Evolutionary conservation across 164 flowering plant genomes (phyloP), one percentile per base, ranked within the genome.

Genomic region (Berberis thunbergii): DNA sequence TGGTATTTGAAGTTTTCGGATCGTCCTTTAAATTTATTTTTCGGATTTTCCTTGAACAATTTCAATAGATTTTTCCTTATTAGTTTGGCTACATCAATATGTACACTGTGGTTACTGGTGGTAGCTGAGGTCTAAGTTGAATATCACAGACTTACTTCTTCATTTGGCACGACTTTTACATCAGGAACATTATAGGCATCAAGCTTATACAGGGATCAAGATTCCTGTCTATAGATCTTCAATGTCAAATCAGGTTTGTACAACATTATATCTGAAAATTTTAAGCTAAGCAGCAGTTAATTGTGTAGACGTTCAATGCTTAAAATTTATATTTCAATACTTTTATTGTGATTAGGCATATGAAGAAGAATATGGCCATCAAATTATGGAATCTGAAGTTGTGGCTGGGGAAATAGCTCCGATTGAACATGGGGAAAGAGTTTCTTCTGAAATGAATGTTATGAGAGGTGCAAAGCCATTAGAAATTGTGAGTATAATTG

Each of bases 1-100:
- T 84, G 87, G 92, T 86, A 83, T 64, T 26, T 26, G 26, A 26
- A 26, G 26, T 26, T 26, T 26, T 26, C 26, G 26, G 26, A 26
- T 26, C 26, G 26, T 26, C 26, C 26, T 59, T 2, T 40, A 43
- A 13, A 58, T 62, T 26, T 40, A 53, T 8, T 54, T 43, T 65
- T 50, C 12, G 6, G 49, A 26, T 26, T 26, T 26, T 26, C 26
- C 26, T 26, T 26, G 79, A 73, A 43, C 73, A 70, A 54, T 58
- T 57, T 57, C 74, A 26, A 26, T 26, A 26, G 26, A 26, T 26
- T 26, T 26, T 26, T 26, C 26, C 26, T 26, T 26, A 26, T 26
- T 26, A 26, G 26, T 26, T 26, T 26, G 26, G 26, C 56, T 53
- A 26, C 56, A 53, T 53, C 42, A 11, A 11, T 39, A 41, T 26